Percentiles rank a stretch among this genome's conserved stretches.
These are phyloP conservation scores for Funneliformis caledonium DNA, from an alignment of 371 early-diverging fungal species.

Conservation along the genomic window DNA sequence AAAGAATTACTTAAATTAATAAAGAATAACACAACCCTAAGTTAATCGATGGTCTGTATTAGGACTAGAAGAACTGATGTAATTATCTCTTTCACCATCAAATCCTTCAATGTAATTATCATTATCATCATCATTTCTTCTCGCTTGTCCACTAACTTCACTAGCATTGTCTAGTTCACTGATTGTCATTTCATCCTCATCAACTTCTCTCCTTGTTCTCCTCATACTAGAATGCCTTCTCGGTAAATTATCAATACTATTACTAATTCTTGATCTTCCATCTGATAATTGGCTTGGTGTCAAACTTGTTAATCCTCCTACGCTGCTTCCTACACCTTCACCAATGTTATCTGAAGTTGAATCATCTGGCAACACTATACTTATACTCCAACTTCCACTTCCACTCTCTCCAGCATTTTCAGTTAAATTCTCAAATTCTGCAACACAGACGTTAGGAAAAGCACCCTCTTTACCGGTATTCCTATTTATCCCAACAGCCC, in stretches of 20 bases:
- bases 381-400: background rate
- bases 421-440: background rate
- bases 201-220: background rate
- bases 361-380: background rate
- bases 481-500: conserved; percentile 75
- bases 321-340: background rate
- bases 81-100: background rate
- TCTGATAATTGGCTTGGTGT: background rate
- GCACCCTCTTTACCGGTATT: conserved; percentile 69
- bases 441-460: conserved; percentile 73
- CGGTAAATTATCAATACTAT: conserved; percentile 16
- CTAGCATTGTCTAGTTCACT: background rate
- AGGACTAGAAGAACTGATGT: background rate
- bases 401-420: background rate
- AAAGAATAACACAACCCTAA: background rate
- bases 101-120: conserved; percentile 4
- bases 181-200: background rate
- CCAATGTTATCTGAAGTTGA: background rate
- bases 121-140: background rate
- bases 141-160: background rate
- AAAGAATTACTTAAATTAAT: background rate
- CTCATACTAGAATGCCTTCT: conserved; percentile 38
- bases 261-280: background rate
- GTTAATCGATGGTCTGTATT: background rate
- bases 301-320: background rate